Evolutionary conservation across 2,329 filamentous ascomycete genomes (phyloP).

Genomic region (Phialophora tarda): DNA sequence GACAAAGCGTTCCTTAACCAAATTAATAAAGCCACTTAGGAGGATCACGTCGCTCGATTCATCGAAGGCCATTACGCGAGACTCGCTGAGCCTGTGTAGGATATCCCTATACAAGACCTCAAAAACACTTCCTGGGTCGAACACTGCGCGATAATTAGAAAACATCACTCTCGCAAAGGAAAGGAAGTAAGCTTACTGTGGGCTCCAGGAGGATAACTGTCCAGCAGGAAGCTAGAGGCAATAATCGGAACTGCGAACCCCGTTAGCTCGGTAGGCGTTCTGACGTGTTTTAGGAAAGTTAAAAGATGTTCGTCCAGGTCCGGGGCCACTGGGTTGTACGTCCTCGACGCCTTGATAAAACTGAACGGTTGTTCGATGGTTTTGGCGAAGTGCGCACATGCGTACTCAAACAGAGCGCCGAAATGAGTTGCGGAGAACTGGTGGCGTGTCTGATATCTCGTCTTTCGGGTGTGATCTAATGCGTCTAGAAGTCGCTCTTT

Average conservation of each 20-base stretch:
- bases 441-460: neutral
- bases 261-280: conserved; percentile 32
- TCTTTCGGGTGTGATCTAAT: neutral
- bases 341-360: neutral
- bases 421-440: neutral
- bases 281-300: conserved; percentile 34
- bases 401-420: neutral
- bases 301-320: neutral
- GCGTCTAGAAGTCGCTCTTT: neutral
- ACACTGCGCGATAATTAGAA: no score
- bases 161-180: no score
- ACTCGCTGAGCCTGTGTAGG: no score
- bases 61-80: no score
- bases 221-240: conserved; percentile 40
- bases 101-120: conserved; percentile 8
- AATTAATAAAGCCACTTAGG: no score
- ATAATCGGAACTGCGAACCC: conserved; percentile 40
- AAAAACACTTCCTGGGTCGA: conserved; percentile 16
- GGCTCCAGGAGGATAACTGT: conserved; percentile 39
- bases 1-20: no score
- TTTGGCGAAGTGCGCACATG: neutral
- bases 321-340: neutral
- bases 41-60: no score
- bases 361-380: neutral
- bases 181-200: no score